A percentile compares a stretch with the other conserved stretches of the same genome.
These are phyloP conservation scores for Euphorbia celastroides DNA, from an alignment of 441 rosid species.

Conservation along the genomic window DNA sequence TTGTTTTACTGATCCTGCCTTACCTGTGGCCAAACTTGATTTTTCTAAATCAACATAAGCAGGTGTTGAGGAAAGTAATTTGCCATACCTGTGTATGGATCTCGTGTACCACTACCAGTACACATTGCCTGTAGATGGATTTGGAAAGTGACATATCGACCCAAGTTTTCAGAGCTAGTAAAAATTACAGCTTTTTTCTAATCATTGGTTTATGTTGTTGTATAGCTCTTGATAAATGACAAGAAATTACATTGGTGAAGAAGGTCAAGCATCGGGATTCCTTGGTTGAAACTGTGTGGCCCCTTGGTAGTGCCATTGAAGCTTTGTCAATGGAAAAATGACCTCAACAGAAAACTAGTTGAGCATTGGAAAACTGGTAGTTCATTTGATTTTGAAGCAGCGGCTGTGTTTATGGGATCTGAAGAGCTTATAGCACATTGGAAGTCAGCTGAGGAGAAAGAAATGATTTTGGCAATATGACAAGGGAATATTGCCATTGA, in stretches of 20 bases:
- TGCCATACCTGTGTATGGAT: conserved; percentile 91
- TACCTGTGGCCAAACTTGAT: no score
- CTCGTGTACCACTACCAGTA: conserved; percentile 89
- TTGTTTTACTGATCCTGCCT: no score
- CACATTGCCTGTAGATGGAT: conserved; percentile 81
- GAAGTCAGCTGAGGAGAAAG: conserved; percentile 9
- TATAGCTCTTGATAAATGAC: conserved; percentile 71
- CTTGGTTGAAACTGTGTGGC: conserved; percentile 95
- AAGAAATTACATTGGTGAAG: conserved; percentile 82
- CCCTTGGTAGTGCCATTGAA: conserved; percentile 98
- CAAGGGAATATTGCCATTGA: conserved; percentile 27
- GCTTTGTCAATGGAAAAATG: conserved; percentile 54
- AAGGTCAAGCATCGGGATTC: conserved; percentile 55
- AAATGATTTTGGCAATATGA: conserved; percentile 21
- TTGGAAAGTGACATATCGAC: conserved; percentile 42
- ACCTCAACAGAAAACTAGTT: conserved; percentile 4
- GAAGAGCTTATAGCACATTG: conserved; percentile 10
- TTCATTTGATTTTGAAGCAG: conserved; percentile 10
- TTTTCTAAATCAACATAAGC: no score
- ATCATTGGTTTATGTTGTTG: conserved; percentile 7
- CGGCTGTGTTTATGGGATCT: neutral
- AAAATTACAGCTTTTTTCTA: neutral
- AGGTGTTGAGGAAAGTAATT: conserved; percentile 45
- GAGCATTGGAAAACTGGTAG: neutral
- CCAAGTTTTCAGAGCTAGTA: neutral